Conservation (phyloP, 129 eudicot species). For the Helianthus annuus region DNA sequence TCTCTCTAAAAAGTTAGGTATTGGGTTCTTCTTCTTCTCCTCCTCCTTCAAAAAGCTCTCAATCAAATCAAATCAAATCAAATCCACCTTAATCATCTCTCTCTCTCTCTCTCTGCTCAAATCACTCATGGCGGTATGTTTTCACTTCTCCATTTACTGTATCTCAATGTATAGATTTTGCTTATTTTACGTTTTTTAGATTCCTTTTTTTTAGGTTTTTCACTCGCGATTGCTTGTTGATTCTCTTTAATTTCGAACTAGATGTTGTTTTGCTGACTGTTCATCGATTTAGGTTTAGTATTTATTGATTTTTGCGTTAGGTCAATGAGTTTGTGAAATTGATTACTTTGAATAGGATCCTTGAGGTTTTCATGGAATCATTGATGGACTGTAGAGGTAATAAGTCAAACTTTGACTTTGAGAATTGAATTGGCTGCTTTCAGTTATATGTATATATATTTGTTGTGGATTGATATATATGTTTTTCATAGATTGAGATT, state of each 20-base stretch:
- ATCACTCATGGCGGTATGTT: slow-evolving; percentile 40
- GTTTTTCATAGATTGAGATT: too few species aligned
- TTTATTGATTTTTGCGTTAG: neutral
- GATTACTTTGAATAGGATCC: slow-evolving; percentile 9
- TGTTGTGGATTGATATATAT: slow-evolving; percentile 15
- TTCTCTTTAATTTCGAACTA: slow-evolving; percentile 1
- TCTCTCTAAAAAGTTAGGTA: slow-evolving; percentile 35
- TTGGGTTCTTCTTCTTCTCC: slow-evolving; percentile 29
- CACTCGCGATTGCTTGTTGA: neutral
- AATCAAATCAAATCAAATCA: slow-evolving; percentile 30
- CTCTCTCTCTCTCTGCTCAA: slow-evolving; percentile 5
- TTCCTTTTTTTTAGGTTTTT: neutral
- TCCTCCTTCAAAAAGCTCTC: slow-evolving; percentile 27
- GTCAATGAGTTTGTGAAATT: slow-evolving; percentile 22
- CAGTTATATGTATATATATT: slow-evolving; percentile 2
- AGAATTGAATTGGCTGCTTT: slow-evolving; percentile 15
- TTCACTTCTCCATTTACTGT: neutral
- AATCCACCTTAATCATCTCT: slow-evolving; percentile 17
- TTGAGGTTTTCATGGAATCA: neutral
- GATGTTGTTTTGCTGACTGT: slow-evolving; percentile 1
- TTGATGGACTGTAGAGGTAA: neutral
- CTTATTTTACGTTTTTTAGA: slow-evolving; percentile 3
- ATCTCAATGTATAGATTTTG: neutral
- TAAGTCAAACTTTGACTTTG: slow-evolving; percentile 15
- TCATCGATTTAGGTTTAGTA: slow-evolving; percentile 17